Base-by-base conservation (phyloP, 2,329 filamentous ascomycete genomes). In the Talaromyces verruculosus region DNA sequence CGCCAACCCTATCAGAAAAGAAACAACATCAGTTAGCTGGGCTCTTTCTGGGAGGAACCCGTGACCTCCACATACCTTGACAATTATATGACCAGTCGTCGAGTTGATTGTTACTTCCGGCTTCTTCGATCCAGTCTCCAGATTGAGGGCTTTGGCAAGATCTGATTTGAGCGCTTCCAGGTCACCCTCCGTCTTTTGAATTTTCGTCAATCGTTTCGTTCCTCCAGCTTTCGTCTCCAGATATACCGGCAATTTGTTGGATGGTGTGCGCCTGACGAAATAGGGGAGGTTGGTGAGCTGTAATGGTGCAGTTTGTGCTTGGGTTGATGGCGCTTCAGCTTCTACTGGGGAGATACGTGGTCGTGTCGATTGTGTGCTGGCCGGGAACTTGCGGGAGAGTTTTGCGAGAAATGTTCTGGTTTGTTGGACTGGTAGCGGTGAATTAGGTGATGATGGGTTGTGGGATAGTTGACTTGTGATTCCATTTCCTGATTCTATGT, bases 161-260 rank as follows among this genome's bases (percentile, higher is more conserved):
- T 93, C 89, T 41, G 84, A 78, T 68, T 86, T 83, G 69, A 98
- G 76, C 2, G 82, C 84, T 37, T 81, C 77, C 60, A 88, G 73
- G 75, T 96, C 85, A 17, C 95, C 95, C 65, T 92, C 88, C 60
- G 94, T 85, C 78, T 91, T 93, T 76, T 92, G 90, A 65, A 99
- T 80, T 65, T 87, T 78, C 5, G 94, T 96, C 72, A 91, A 79
- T 72, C 88, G 87, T 74, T 88, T 84, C 69, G 91, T 95, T 15
- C 92, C 91, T 62, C 92, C 92, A 13, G 87, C 84, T 81, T 91
- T 93, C 69, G 80, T 82, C 70, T 88, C 83, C 17, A 88, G 83
- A 80, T 98, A 99, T 53, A 98, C 85, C 28, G 92, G 88, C 2
- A 95, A 81, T 70, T 92, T 87, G 58, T 88, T 86, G 43, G 86